Base-by-base conservation (phyloP, 345 rosid species). In the Bretschneidera sinensis region DNA sequence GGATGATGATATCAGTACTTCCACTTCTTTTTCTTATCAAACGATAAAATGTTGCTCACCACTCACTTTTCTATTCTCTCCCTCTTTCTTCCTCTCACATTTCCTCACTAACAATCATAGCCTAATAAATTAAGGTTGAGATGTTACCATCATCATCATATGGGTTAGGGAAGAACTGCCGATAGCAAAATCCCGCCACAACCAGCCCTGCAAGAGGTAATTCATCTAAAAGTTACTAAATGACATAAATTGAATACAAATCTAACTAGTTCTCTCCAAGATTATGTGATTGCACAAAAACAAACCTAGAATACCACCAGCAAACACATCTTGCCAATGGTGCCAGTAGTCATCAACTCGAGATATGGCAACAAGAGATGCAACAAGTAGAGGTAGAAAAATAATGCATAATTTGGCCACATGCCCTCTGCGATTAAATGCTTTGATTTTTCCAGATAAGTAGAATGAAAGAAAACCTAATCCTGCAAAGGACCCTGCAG, bases 261-360 rank as follows among this genome's bases (percentile, higher is more conserved):
- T n/a, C n/a, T n/a, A n/a, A n/a, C n/a, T n/a, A n/a, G n/a, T n/a
- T n/a, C 6, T 56, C 6, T 48, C 6, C 23, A 4, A 0, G 56
- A 24, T 33, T 20, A 34, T 7, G 34, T 20, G 28, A 24, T 7
- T n/a, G 48, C 13, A 49, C 7, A 15, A 51, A 24, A 48, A 51
- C 69, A 39, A 13, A 35, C 97, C 97, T 21, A 91, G 62, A 35
- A 91, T 73, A 53, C 83, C 87, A 48, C 96, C 98, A 8, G 88
- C 84, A 21, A 88, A 83, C 18, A 91, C 95, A 49, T 88, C 96
- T 51, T 86, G 83, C 98, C 96, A 91, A 20, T 91, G 96, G 55
- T 88, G 98, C 91, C 87, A 70, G 24, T 91, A 88, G 70, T 91
- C 95, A 74, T 84, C 91, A 23, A 91, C 94, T 20, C 96, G 88